A percentile compares a stretch with the other conserved stretches of the same genome.
phyloP scores from a whole-genome alignment of 2,329 filamentous ascomycete genomes.

The Metarhizium sp. region DNA sequence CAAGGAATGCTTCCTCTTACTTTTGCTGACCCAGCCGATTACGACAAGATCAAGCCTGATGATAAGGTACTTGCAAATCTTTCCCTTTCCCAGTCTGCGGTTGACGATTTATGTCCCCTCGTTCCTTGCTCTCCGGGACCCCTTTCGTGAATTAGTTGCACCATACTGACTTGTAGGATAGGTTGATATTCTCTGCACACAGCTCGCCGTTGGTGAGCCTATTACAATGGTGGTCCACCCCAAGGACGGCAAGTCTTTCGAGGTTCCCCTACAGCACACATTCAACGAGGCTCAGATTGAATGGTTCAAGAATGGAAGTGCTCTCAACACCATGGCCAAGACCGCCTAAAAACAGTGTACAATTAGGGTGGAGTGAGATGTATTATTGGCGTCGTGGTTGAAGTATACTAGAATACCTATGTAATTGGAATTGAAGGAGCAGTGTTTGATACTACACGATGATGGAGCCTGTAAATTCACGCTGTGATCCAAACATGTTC shows the following conservation, averaged over 20 bases:
- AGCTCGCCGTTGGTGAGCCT: constrained; percentile 87
- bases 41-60: constrained; percentile 90
- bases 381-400: neutral
- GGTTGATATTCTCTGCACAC: constrained; percentile 78
- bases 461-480: neutral
- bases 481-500: neutral
- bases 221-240: constrained; percentile 88
- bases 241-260: constrained; percentile 72
- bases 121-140: neutral
- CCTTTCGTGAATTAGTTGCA: neutral
- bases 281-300: constrained; percentile 98
- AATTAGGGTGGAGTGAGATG: neutral
- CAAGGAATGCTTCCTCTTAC: constrained; percentile 99
- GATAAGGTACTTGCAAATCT: constrained; percentile 54
- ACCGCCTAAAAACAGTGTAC: constrained; percentile 21
- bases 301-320: constrained; percentile 98
- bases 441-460: neutral
- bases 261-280: constrained; percentile 81
- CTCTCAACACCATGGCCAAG: constrained; percentile 98
- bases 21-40: constrained; percentile 89
- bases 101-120: neutral
- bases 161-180: constrained; percentile 20
- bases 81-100: neutral
- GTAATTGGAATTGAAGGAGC: neutral
- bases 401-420: neutral